Percentiles rank a stretch among this genome's conserved stretches.
Conservation (phyloP, 129 eudicot species). For the Flaveria robusta region DNA sequence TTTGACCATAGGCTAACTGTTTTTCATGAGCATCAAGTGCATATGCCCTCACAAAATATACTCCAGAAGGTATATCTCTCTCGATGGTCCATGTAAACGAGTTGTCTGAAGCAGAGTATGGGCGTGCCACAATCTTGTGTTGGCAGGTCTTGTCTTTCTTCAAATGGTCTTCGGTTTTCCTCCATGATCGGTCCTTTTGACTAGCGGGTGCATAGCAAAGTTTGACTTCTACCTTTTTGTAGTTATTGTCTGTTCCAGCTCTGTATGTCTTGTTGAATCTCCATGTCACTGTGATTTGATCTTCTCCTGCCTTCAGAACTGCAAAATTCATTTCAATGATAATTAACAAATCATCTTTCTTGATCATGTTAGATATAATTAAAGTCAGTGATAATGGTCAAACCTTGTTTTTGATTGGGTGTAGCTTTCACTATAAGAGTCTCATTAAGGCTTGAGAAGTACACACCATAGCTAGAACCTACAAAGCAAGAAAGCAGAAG, state of each 20-base stretch:
- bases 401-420: slow-evolving; percentile 48
- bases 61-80: slow-evolving; percentile 50
- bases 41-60: slow-evolving; percentile 65
- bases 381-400: slow-evolving; percentile 2
- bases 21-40: slow-evolving; percentile 31
- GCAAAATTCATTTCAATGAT: slow-evolving; percentile 28
- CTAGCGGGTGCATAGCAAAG: slow-evolving; percentile 70
- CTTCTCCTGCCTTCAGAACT: slow-evolving; percentile 58
- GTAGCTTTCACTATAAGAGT: slow-evolving; percentile 48
- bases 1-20: slow-evolving; percentile 57
- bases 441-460: slow-evolving; percentile 49
- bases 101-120: slow-evolving; percentile 49
- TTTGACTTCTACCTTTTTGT: slow-evolving; percentile 53
- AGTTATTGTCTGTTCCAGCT: slow-evolving; percentile 44
- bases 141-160: slow-evolving; percentile 69
- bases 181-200: slow-evolving; percentile 70
- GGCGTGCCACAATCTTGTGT: slow-evolving; percentile 41
- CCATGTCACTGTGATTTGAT: slow-evolving; percentile 56
- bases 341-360: neutral
- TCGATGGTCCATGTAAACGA: slow-evolving; percentile 43
- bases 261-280: slow-evolving; percentile 39
- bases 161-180: slow-evolving; percentile 52
- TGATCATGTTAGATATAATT: neutral
- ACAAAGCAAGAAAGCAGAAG: slow-evolving; percentile 45
- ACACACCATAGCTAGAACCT: slow-evolving; percentile 42